Conservation (phyloP, 352 stramenopile species). For the Blastocystis hominis region DNA sequence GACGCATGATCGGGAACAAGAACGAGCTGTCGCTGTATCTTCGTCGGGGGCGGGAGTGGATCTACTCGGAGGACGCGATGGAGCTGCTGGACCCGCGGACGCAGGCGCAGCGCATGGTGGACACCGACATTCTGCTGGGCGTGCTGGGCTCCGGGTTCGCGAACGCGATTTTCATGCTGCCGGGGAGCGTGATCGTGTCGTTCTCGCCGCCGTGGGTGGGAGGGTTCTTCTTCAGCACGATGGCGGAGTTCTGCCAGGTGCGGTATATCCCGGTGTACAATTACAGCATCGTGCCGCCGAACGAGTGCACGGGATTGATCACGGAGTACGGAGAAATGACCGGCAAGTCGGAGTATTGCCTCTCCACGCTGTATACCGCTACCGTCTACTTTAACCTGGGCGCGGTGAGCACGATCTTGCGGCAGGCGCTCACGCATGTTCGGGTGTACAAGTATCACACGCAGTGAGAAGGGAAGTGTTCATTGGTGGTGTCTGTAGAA, state of each 20-base stretch:
- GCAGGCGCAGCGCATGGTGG: constrained; percentile 14
- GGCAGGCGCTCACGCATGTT: constrained; percentile 28
- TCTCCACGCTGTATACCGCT: constrained; percentile 39
- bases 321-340: constrained; percentile 35
- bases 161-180: constrained; percentile 45
- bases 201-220: constrained; percentile 45
- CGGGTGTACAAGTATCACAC: constrained; percentile 35
- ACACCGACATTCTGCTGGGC: constrained; percentile 33
- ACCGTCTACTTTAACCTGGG: constrained; percentile 45
- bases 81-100: constrained; percentile 20
- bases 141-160: constrained; percentile 51
- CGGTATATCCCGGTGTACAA: constrained; percentile 54
- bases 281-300: constrained; percentile 36
- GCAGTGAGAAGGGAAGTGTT: neutral
- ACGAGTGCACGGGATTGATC: constrained; percentile 38
- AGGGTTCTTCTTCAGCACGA: constrained; percentile 55
- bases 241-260: constrained; percentile 47
- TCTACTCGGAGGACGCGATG: constrained; percentile 35
- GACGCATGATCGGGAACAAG: constrained; percentile 24
- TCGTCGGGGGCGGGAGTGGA: neutral
- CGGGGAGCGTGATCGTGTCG: constrained; percentile 25
- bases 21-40: constrained; percentile 30
- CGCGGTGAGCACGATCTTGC: constrained; percentile 1
- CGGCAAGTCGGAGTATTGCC: constrained; percentile 24
- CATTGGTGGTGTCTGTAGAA: too few species aligned